Evolutionary conservation across 1,284 basidiomycete genomes (phyloP), one percentile per base, ranked within the genome.

Genomic region (Pholiota adiposa): DNA sequence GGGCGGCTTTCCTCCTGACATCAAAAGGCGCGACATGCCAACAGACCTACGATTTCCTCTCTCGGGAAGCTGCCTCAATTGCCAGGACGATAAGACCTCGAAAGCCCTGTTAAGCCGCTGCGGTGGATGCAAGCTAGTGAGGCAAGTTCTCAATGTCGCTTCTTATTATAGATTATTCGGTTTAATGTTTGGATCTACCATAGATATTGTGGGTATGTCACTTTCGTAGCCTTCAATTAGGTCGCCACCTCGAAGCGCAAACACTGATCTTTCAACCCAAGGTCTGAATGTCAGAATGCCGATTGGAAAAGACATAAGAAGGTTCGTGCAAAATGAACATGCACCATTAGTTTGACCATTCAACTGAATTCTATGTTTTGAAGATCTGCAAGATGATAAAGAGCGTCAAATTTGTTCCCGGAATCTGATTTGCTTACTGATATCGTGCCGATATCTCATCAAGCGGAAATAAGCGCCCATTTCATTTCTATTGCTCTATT

Each of bases 271-370:
- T 27, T 18, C 23, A 8, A 12, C 1, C 7, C 4, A 44, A 62
- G 65, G 21, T 38, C 58, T 4, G 58, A 54, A 25, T 66, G 65
- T 48, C 63, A 64, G 25, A 56, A 8, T 53, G 52, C 16, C 29
- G 65, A 66, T 34, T 66, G 63, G 61, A 34, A 25, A 48, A 60
- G 64, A 48, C 64, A 65, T 50, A 64, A 64, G 57, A 56, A 60
- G 53, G 64, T 61, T n/a, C n/a, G n/a, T n/a, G n/a, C n/a, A n/a
- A n/a, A n/a, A n/a, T n/a, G n/a, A n/a, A n/a, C n/a, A n/a, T n/a
- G n/a, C n/a, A n/a, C n/a, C n/a, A n/a, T n/a, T n/a, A n/a, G n/a
- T n/a, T n/a, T n/a, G n/a, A n/a, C n/a, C n/a, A n/a, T n/a, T n/a
- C n/a, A n/a, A n/a, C n/a, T 34, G 6, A 9, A 38, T 16, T 16